Conservation (phyloP, 441 rosid species). For the Cnidoscolus chayamansa region DNA sequence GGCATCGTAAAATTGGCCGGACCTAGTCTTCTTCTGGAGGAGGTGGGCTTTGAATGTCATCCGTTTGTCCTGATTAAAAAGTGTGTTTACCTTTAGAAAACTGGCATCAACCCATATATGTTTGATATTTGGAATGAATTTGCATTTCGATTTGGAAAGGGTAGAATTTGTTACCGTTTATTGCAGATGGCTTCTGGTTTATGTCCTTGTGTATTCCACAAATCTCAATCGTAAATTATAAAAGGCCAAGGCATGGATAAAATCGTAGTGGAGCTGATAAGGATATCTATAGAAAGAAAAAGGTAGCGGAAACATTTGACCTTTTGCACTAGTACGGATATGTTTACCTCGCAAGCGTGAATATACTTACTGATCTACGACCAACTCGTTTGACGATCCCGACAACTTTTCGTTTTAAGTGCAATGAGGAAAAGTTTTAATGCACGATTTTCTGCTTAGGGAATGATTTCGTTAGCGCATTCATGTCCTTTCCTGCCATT, state of each 20-base stretch:
- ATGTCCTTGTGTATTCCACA: neutral
- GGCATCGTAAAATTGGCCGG: conserved; percentile 23
- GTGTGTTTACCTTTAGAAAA: conserved; percentile 29
- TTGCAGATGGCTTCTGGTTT: neutral
- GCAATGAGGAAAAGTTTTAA: no score
- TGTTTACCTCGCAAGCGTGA: no score
- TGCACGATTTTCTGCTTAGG: no score
- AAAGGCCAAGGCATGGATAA: neutral
- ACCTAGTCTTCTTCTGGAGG: conserved; percentile 47
- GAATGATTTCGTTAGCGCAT: neutral
- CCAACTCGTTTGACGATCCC: no score
- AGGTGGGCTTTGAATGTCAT: conserved; percentile 79
- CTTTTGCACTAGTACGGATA: neutral
- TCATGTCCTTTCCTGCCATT: neutral
- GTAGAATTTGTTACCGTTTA: conserved; percentile 13
- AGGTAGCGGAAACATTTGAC: neutral
- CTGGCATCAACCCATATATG: conserved; percentile 22
- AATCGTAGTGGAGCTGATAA: neutral
- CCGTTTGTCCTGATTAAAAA: conserved; percentile 26
- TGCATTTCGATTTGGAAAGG: conserved; percentile 29
- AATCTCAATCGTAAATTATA: neutral
- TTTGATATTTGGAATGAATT: conserved; percentile 23
- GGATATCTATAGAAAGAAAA: neutral
- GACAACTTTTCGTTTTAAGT: no score
- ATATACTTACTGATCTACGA: no score